These are phyloP conservation scores for Aspergillus panamensis DNA, from an alignment of 495 filamentous ascomycete genomes.

Conservation along the genomic window DNA sequence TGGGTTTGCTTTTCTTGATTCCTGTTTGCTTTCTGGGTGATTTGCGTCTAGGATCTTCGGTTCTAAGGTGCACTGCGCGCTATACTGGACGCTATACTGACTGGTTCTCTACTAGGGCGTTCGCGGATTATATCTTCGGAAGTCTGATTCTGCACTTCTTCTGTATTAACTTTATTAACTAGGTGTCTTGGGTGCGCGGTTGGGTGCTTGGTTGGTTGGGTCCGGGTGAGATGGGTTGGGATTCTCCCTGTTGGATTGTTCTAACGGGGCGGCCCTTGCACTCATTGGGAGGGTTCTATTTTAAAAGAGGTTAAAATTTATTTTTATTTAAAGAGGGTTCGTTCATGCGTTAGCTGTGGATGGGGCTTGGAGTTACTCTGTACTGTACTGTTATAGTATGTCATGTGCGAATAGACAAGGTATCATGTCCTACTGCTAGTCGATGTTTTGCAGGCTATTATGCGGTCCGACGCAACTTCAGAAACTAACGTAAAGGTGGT, in stretches of 20 bases:
- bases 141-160: constrained; percentile 97
- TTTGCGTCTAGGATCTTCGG: too few species aligned
- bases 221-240: not conserved
- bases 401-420: too few species aligned
- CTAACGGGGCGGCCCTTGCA: not conserved
- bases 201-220: not conserved
- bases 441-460: too few species aligned
- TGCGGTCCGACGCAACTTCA: too few species aligned
- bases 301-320: not conserved
- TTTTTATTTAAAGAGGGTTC: not conserved
- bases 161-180: constrained; percentile 99
- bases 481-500: too few species aligned
- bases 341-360: too few species aligned
- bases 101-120: constrained; percentile 58
- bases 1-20: constrained; percentile 28
- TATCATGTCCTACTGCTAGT: too few species aligned
- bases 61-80: too few species aligned
- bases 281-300: not conserved
- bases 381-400: too few species aligned
- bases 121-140: constrained; percentile 94
- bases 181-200: constrained; percentile 17
- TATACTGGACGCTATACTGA: too few species aligned
- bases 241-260: constrained; percentile 13
- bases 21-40: too few species aligned
- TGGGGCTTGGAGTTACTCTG: too few species aligned